These are phyloP conservation scores for Alternaria incomplexa DNA, from an alignment of 2,329 filamentous ascomycete species.

Conservation along the genomic window DNA sequence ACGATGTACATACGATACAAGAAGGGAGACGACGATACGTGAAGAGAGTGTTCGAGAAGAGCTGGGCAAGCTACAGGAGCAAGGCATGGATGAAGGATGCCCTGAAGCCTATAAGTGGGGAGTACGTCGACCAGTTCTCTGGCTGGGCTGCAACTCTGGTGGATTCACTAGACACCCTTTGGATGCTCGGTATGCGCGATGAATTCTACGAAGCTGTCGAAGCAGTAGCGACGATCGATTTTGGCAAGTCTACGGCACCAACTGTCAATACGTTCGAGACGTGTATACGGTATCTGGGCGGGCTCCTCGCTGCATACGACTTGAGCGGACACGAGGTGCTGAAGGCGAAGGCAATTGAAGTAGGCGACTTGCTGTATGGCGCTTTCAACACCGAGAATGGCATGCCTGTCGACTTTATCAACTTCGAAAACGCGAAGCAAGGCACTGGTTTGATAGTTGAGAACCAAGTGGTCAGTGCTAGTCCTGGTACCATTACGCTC, in stretches of 20 bases:
- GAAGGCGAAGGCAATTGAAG: conserved; percentile 44
- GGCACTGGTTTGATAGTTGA: conserved; percentile 44
- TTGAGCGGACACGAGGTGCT: conserved; percentile 43
- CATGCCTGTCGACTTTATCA: conserved; percentile 54
- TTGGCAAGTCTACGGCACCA: conserved; percentile 46
- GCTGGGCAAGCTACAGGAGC: conserved; percentile 53
- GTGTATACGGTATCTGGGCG: conserved; percentile 52
- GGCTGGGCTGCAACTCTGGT: conserved; percentile 58
- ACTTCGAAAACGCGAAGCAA: conserved; percentile 45
- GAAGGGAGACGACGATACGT: conserved; percentile 34
- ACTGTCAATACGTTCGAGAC: conserved; percentile 59
- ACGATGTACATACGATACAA: conserved; percentile 26
- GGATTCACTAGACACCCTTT: conserved; percentile 55
- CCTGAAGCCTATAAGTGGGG: conserved; percentile 50
- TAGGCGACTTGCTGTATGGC: conserved; percentile 53
- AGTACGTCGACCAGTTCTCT: conserved; percentile 51
- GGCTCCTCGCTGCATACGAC: conserved; percentile 47
- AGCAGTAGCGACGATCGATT: conserved; percentile 54
- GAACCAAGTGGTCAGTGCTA: conserved; percentile 52
- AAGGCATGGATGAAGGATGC: conserved; percentile 57
- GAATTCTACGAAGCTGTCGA: conserved; percentile 56
- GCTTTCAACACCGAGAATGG: conserved; percentile 55
- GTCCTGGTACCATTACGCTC: conserved; percentile 54
- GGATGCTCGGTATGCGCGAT: conserved; percentile 56
- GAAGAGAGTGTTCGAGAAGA: conserved; percentile 48